Percentiles rank a stretch among this genome's conserved stretches.
Conservation (phyloP, 352 stramenopile species). For the Peronospora belbahrii region DNA sequence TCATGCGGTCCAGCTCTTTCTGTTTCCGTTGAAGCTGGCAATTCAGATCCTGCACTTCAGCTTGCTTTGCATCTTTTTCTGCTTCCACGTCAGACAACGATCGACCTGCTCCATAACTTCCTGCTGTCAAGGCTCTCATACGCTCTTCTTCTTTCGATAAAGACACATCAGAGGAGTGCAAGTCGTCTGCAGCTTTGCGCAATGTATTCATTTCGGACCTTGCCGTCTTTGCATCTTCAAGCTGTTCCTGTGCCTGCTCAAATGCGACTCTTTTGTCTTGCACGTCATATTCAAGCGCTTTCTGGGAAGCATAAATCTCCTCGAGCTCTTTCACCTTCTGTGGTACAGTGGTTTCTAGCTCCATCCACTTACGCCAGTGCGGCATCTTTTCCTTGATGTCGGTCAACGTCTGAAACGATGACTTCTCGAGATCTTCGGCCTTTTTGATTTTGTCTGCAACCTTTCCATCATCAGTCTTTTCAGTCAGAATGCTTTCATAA, state of each 20-base stretch:
- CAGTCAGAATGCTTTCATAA: conserved; percentile 54
- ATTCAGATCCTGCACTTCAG: conserved; percentile 40
- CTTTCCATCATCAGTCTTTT: conserved; percentile 72
- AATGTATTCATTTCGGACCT: conserved; percentile 33
- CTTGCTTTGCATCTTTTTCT: conserved; percentile 41
- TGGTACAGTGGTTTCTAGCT: conserved; percentile 39
- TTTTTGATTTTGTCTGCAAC: conserved; percentile 73
- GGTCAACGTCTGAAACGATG: conserved; percentile 47
- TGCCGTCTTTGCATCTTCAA: conserved; percentile 28
- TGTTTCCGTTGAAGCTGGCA: conserved; percentile 51
- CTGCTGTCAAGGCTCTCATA: conserved; percentile 20
- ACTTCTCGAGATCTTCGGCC: conserved; percentile 42
- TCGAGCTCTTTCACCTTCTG: conserved; percentile 42
- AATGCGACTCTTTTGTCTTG: conserved; percentile 31
- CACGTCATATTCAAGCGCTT: conserved; percentile 42
- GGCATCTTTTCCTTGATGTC: conserved; percentile 48
- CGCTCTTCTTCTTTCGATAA: conserved; percentile 35
- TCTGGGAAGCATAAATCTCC: conserved; percentile 36
- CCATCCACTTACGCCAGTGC: conserved; percentile 60
- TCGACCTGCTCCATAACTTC: conserved; percentile 28
- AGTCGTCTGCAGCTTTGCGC: conserved; percentile 25
- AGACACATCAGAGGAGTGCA: conserved; percentile 16
- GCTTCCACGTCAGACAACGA: conserved; percentile 37
- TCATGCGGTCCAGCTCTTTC: conserved; percentile 32
- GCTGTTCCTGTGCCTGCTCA: conserved; percentile 17